Conservation (phyloP, 176 grass and related monocot genomes). For the Panicum miliaceum region DNA sequence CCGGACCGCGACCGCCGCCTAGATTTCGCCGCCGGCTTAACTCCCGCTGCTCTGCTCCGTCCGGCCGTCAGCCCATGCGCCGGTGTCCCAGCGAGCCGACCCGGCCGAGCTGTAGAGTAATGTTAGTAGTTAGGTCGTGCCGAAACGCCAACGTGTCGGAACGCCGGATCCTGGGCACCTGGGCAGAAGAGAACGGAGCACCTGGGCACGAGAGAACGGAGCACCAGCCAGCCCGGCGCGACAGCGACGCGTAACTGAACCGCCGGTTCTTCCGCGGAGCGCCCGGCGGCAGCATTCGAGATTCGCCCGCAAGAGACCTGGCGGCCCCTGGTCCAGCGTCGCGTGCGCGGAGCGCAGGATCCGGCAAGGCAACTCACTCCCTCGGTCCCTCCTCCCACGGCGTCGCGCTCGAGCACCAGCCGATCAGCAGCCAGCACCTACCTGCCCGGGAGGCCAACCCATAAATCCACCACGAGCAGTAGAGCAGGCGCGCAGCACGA, state of each 20-base stretch:
- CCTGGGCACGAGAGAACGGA: background rate
- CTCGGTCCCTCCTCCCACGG: background rate
- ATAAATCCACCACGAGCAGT: conserved; percentile 4
- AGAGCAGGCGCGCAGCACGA: background rate
- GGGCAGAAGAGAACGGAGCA: background rate
- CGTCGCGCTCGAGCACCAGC: background rate
- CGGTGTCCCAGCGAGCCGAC: background rate
- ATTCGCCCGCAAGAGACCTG: background rate
- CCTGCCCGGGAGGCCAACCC: conserved; percentile 22
- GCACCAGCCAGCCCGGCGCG: background rate
- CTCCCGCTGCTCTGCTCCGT: background rate
- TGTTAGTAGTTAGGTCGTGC: background rate
- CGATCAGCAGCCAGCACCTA: background rate
- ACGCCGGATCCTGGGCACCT: background rate
- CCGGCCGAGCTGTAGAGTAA: background rate
- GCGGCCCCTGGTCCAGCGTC: background rate
- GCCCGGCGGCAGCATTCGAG: background rate
- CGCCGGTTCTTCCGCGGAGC: background rate
- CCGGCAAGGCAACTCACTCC: background rate
- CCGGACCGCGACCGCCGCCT: background rate
- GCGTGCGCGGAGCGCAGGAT: background rate
- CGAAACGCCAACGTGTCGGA: background rate
- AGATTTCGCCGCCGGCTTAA: background rate
- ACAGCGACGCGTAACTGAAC: conserved; percentile 19
- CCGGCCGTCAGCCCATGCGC: background rate